Conservation (phyloP, 2,329 filamentous ascomycete species). For the Verticillium zaregamsianum region DNA sequence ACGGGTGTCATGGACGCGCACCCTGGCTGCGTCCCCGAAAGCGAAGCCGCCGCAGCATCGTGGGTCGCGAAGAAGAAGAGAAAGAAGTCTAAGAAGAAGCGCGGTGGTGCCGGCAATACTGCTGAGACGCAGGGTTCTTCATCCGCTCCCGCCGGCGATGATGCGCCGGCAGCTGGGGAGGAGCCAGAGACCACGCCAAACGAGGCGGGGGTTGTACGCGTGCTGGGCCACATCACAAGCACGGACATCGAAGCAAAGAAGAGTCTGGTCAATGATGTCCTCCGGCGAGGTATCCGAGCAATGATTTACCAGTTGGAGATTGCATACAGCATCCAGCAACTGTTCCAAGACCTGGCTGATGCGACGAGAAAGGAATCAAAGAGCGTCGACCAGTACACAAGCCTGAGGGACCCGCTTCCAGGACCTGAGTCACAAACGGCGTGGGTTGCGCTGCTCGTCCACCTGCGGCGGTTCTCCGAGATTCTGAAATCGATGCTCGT, state of each 20-base stretch:
- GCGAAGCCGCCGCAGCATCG: not conserved
- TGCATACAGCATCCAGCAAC: not conserved
- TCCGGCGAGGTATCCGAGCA: not conserved
- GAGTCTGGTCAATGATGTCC: slow-evolving; percentile 4
- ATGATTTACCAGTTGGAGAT: not conserved
- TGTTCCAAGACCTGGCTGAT: not conserved
- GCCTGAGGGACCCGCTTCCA: not conserved
- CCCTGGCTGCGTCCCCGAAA: not conserved
- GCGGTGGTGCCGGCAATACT: not conserved
- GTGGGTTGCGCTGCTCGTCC: not conserved
- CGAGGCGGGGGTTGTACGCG: not conserved
- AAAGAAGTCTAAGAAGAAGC: not conserved
- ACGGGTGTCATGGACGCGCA: not conserved
- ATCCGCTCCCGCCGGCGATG: not conserved
- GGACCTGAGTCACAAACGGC: not conserved
- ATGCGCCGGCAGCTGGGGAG: not conserved
- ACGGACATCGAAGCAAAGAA: slow-evolving; percentile 8
- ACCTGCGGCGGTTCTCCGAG: not conserved
- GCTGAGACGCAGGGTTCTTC: not conserved
- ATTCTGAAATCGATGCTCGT: not conserved
- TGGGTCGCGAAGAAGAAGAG: not conserved
- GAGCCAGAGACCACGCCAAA: not conserved
- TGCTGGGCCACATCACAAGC: not conserved
- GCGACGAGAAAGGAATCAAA: not conserved
- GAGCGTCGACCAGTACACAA: too few relatives aligned